Evolutionary conservation across 495 filamentous ascomycete species (phyloP), one percentile per base, ranked within the genome.

Genomic region (Oidiodendron maius): DNA sequence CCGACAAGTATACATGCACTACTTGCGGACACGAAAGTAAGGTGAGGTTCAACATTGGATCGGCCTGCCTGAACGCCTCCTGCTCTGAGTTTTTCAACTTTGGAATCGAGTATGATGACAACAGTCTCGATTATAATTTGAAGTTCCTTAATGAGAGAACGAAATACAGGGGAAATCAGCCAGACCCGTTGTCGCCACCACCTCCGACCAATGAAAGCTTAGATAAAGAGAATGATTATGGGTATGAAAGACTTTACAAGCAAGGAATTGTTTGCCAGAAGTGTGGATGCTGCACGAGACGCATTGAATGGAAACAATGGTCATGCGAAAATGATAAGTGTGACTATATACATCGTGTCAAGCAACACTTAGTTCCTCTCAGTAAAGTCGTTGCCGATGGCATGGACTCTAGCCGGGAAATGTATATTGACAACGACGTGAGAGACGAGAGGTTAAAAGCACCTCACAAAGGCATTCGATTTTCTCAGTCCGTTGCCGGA

Each of bases 221-320:
- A 0, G 20, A 40, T 0, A n/a, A 32, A 3, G 25, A 9, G 3
- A 26, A 25, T 18, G 15, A 32, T 1, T 59, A 62, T 21, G 71
- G 71, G 0, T 68, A 63, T 1, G 72, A 75, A 32, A 37, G 47
- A 18, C 4, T 28, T 5, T 66, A 60, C 38, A 68, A 64, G 8
- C 47, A 47, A 2, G 89, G 87, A 0, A 80, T 93, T 43, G 82
- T 87, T 1, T 95, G 89, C 52, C 82, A 80, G 0, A 47, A 62
- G n/a, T 95, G 89, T 55, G 63, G 67, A 0, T 72, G 79, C 25
- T 88, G 87, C 57, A 80, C 71, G 28, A 69, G 77, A 2, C 72
- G 87, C 8, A 61, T 70, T 12, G 59, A 71, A 32, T 95, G 85
- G 86, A 55, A 63, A 16, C 69, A 70, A 0, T 90, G 84, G 86